Base-by-base conservation (phyloP, 805 yeast species). In the Candida nanaspora region DNA sequence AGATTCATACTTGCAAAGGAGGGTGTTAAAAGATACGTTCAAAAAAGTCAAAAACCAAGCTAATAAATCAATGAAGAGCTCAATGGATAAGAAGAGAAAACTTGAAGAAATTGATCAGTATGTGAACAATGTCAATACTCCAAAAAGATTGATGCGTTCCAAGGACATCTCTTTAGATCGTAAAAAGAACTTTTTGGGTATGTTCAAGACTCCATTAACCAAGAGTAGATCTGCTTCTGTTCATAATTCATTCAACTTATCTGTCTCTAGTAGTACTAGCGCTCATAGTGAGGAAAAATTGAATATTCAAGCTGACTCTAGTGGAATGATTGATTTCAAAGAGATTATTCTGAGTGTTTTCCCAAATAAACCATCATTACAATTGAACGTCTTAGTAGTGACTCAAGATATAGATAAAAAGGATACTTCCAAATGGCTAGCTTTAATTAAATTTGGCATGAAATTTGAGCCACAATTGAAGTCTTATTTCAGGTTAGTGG, bases 101-200 rank as follows among this genome's bases (percentile, higher is more conserved):
- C 46, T 60, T 21, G 64, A 66, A 21, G 81, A 76, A 37, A 42
- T 61, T 16, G 42, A 48, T 9, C 40, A 38, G 2, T 51, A 59
- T 41, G 41, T 54, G 31, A 44, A 61, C 43, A 58, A 49, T 11
- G 58, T 64, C 29, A 46, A 46, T 15, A 46, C 55, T 7, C 37
- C 44, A 10, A 46, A 39, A 34, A 32, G 25, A 2, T 23, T 31
- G n/a, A 42, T 37, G 5, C 18, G 22, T 8, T 6, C 7, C 6
- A 36, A 21, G 16, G 16, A 14, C 6, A 6, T 27, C 21, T 6
- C 55, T 6, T 19, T 33, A 20, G 30, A 28, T 11, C 20, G 20
- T 30, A 30, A 30, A 16, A 16, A 31, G 34, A 26, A 22, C 3
- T 34, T 34, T 47, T 3, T 18, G 7, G 22, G 34, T 3, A 31